Percentiles rank a stretch among this genome's conserved stretches.
Conservation (phyloP, 768 basidiomycete genomes). For the Mycena olivaceomarginata region DNA sequence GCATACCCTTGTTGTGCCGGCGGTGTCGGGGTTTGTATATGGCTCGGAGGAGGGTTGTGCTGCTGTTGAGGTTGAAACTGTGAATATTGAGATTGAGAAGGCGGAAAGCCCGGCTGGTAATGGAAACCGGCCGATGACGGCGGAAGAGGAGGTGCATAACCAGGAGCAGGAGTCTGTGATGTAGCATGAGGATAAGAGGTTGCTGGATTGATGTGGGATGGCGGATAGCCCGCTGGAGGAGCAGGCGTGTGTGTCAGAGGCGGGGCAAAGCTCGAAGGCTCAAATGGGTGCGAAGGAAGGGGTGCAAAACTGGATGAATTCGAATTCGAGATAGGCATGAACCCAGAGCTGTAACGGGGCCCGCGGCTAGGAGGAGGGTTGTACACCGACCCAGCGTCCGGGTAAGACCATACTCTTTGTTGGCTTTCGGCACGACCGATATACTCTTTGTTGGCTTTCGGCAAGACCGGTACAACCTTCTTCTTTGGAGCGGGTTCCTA, state of each 20-base stretch:
- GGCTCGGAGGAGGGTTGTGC: constrained; percentile 55
- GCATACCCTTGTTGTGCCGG: constrained; percentile 59
- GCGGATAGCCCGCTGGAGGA: constrained; percentile 53
- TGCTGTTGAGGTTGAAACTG: constrained; percentile 62
- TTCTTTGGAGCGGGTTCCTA: constrained; percentile 90
- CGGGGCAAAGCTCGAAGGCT: constrained; percentile 59
- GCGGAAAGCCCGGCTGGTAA: constrained; percentile 61
- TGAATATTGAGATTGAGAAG: constrained; percentile 57
- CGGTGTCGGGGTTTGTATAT: constrained; percentile 55
- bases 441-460: constrained; percentile 71
- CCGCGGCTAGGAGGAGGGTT: constrained; percentile 65
- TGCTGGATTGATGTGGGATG: constrained; percentile 59
- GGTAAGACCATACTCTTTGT: too few relatives aligned
- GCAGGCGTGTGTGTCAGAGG: constrained; percentile 66
- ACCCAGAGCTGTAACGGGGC: constrained; percentile 85
- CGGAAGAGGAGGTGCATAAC: constrained; percentile 44
- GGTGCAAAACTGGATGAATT: constrained; percentile 59
- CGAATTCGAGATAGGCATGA: constrained; percentile 70
- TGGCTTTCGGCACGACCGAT: too few relatives aligned
- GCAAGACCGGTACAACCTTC: constrained; percentile 70
- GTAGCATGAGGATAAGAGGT: constrained; percentile 51
- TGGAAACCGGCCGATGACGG: constrained; percentile 58
- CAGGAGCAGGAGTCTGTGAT: constrained; percentile 53
- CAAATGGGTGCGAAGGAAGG: constrained; percentile 59
- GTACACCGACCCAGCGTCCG: constrained; percentile 53